Percentiles rank a stretch among this genome's conserved stretches.
phyloP scores from a whole-genome alignment of 2,329 filamentous ascomycete species.

The Sarocladiaceae sp. region DNA sequence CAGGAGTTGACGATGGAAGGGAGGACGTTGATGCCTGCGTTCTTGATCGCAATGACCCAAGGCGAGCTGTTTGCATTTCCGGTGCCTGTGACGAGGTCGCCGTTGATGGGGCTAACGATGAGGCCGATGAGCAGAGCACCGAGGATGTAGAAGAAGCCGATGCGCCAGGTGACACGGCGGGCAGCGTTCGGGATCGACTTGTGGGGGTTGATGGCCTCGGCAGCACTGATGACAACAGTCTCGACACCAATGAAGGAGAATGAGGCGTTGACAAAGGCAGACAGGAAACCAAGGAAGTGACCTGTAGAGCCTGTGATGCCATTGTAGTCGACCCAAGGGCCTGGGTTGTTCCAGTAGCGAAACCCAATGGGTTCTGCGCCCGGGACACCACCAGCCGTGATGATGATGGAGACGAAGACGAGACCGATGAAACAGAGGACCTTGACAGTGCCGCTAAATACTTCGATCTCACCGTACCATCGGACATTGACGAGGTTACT shows the following conservation, averaged over 20 bases:
- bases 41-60: conserved; percentile 68
- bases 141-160: conserved; percentile 74
- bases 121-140: conserved; percentile 73
- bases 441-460: conserved; percentile 46
- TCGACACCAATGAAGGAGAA: conserved; percentile 48
- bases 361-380: conserved; percentile 39
- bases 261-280: conserved; percentile 51
- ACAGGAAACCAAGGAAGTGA: conserved; percentile 53
- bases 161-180: conserved; percentile 77
- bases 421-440: conserved; percentile 47
- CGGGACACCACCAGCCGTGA: conserved; percentile 43
- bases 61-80: conserved; percentile 50
- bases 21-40: conserved; percentile 59
- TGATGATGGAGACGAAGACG: conserved; percentile 42
- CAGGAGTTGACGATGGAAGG: conserved; percentile 69
- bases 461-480: conserved; percentile 49
- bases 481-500: conserved; percentile 29
- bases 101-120: conserved; percentile 59
- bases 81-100: conserved; percentile 2
- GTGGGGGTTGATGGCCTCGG: conserved; percentile 54
- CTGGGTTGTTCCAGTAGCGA: conserved; percentile 30
- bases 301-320: conserved; percentile 33
- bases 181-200: conserved; percentile 73
- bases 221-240: conserved; percentile 7
- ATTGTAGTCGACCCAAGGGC: conserved; percentile 23